These are phyloP conservation scores for Papiliotrema nemorosa DNA, from an alignment of 1,284 basidiomycete genomes.

Conservation along the genomic window DNA sequence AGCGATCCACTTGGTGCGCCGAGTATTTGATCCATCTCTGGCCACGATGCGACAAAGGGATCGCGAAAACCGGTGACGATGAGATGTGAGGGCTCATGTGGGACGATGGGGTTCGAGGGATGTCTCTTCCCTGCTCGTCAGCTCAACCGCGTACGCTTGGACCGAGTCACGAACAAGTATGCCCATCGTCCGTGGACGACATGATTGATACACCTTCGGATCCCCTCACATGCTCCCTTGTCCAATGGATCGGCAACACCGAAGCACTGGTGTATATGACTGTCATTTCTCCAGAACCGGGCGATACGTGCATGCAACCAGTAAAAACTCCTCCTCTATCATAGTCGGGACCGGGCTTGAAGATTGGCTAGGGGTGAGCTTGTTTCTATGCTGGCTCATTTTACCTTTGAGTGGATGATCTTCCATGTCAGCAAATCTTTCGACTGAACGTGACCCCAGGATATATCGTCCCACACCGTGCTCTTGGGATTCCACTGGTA, in stretches of 20 bases:
- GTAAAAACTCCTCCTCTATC: conserved; percentile 21
- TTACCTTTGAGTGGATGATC: conserved; percentile 1
- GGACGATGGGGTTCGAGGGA: conserved; percentile 12
- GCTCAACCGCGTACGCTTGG: not conserved
- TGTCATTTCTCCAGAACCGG: not conserved
- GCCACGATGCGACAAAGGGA: conserved; percentile 18
- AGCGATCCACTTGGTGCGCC: not conserved
- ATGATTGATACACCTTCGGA: conserved; percentile 17
- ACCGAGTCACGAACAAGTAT: conserved; percentile 10
- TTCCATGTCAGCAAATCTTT: conserved; percentile 16
- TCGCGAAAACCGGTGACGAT: conserved; percentile 21
- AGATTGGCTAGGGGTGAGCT: conserved; percentile 2
- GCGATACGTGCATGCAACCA: conserved; percentile 13
- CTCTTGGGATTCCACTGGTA: conserved; percentile 23
- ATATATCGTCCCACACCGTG: conserved; percentile 17
- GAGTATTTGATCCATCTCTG: conserved; percentile 11
- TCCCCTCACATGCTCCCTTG: conserved; percentile 10
- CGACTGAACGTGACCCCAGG: conserved; percentile 22
- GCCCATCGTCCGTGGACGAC: conserved; percentile 12
- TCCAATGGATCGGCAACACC: conserved; percentile 8
- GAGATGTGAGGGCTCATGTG: conserved; percentile 8
- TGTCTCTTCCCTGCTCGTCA: conserved; percentile 13
- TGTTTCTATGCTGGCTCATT: not conserved
- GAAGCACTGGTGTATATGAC: conserved; percentile 14
- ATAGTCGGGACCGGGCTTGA: conserved; percentile 13